Percentiles rank a stretch among this genome's conserved stretches.
These are phyloP conservation scores for Postia placenta DNA, from an alignment of 768 basidiomycete genomes.

Conservation along the genomic window DNA sequence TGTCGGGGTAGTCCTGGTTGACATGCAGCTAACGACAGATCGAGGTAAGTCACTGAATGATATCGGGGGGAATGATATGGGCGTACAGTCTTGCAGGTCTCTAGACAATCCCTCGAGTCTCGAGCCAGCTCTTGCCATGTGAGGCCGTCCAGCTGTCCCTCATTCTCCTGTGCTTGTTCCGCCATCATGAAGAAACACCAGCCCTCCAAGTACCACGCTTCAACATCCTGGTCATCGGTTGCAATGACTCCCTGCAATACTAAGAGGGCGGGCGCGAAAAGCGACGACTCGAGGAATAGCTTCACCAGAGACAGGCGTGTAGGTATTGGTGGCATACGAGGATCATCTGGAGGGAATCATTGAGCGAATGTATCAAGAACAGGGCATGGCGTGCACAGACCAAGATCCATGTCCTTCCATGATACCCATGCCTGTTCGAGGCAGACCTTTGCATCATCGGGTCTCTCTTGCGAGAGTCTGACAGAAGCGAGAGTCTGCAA, in stretches of 20 bases:
- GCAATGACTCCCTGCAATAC: conserved; percentile 77
- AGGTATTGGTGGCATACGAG: conserved; percentile 64
- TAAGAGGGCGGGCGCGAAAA: conserved; percentile 66
- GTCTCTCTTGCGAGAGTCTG: conserved; percentile 79
- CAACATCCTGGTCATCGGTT: conserved; percentile 79
- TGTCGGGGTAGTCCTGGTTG: conserved; percentile 69
- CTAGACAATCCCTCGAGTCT: conserved; percentile 75
- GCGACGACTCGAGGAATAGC: conserved; percentile 70
- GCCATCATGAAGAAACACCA: conserved; percentile 89
- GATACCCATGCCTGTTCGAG: conserved; percentile 61
- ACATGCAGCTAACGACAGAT: conserved; percentile 69
- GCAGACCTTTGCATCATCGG: conserved; percentile 72
- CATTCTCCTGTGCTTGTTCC: conserved; percentile 58
- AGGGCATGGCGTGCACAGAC: conserved; percentile 21
- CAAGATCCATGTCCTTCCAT: conserved; percentile 65
- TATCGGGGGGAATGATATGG: too few species aligned
- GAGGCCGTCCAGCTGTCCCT: conserved; percentile 38
- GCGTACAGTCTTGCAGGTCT: conserved; percentile 74
- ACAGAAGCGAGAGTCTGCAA: conserved; percentile 80
- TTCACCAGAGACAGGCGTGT: conserved; percentile 71
- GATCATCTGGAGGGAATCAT: conserved; percentile 42
- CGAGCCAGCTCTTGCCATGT: conserved; percentile 74
- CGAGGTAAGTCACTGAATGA: too few species aligned
- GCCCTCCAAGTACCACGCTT: conserved; percentile 92
- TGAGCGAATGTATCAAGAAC: too few species aligned